These are phyloP conservation scores for Fistulifera pelliculosa DNA, from an alignment of 108 stramenopile species.

Conservation along the genomic window DNA sequence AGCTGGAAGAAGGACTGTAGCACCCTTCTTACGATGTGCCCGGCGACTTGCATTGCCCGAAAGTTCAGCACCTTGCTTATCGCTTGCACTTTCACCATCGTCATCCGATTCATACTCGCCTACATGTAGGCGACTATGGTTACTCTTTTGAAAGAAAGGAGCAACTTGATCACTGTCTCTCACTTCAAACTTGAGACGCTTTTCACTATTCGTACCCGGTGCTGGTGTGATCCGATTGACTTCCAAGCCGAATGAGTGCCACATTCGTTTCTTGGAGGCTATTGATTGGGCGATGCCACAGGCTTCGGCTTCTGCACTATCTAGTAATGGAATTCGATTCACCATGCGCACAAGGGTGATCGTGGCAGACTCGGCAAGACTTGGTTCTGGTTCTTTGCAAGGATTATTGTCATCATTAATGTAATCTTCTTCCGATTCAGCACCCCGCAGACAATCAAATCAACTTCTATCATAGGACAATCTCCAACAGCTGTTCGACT, in stretches of 20 bases:
- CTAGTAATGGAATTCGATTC: slow-evolving; percentile 72
- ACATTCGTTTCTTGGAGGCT: slow-evolving; percentile 33
- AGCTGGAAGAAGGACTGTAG: slow-evolving; percentile 36
- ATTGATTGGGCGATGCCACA: slow-evolving; percentile 70
- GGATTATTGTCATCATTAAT: too few species aligned
- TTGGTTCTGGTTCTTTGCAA: too few species aligned
- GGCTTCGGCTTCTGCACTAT: slow-evolving; percentile 61
- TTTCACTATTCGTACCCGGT: not conserved
- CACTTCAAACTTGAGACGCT: slow-evolving; percentile 22
- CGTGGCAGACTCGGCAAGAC: slow-evolving; percentile 16
- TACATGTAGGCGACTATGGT: slow-evolving; percentile 22
- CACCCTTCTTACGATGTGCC: not conserved
- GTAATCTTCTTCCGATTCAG: slow-evolving; percentile 1
- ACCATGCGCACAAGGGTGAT: slow-evolving; percentile 73
- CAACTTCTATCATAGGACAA: slow-evolving; percentile 27
- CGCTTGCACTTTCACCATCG: not conserved
- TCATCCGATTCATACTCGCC: slow-evolving; percentile 9
- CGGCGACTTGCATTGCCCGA: not conserved
- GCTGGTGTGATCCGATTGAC: slow-evolving; percentile 11
- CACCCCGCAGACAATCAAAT: slow-evolving; percentile 49
- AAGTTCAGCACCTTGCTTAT: slow-evolving; percentile 3
- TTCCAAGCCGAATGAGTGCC: slow-evolving; percentile 71
- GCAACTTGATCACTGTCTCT: slow-evolving; percentile 68
- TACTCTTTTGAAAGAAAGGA: slow-evolving; percentile 45
- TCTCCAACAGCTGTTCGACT: slow-evolving; percentile 14